Evolutionary conservation across 2,329 filamentous ascomycete genomes (phyloP), one percentile per base, ranked within the genome.

Genomic region (Trichoderma guizhouense): DNA sequence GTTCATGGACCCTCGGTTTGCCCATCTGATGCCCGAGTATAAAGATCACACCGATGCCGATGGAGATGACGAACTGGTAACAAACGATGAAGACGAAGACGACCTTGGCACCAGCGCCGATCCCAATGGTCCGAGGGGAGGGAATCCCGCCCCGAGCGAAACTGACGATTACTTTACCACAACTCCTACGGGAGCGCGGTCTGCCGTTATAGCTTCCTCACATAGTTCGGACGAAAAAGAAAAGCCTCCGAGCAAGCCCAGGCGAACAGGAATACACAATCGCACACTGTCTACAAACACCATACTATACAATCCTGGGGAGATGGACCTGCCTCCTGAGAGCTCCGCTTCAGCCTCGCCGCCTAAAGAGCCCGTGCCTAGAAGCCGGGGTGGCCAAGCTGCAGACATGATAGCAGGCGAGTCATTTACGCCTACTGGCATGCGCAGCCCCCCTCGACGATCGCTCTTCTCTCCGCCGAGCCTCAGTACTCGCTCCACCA

Each of bases 1-100:
- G 5, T 67, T 64, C 18, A 69, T 62, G 67, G 67, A 69, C 21
- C 57, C 67, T 62, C 55, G 67, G 1, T 69, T 78, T n/a, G 71
- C 76, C 5, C 73, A 75, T 34, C 74, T 80, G 53, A 73, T 76
- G 26, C 74, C 84, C 79, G 77, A 84, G 28, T 83, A 85, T 65
- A 87, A 86, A 74, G 86, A 88, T 58, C 90, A 94, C 72, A 94
- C 93, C 0, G 93, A 96, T 77, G 93, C 91, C 7, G 94, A 97
- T 78, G 93, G 94, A 0, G 95, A 98, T 77, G 95, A 97, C 76
- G 95, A 98, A 80, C 84, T 95, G n/a, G 87, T 93, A 14, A 95
- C 92, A 4, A 93, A 94, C 71, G 92, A 94, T 71, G 92, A 95
- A 71, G 89, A 90, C 36, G 87, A 91, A 55, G 88, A 89, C 70